These are phyloP conservation scores for Chlorella sp. DNA, from an alignment of 139 green algal species.

Conservation along the genomic window DNA sequence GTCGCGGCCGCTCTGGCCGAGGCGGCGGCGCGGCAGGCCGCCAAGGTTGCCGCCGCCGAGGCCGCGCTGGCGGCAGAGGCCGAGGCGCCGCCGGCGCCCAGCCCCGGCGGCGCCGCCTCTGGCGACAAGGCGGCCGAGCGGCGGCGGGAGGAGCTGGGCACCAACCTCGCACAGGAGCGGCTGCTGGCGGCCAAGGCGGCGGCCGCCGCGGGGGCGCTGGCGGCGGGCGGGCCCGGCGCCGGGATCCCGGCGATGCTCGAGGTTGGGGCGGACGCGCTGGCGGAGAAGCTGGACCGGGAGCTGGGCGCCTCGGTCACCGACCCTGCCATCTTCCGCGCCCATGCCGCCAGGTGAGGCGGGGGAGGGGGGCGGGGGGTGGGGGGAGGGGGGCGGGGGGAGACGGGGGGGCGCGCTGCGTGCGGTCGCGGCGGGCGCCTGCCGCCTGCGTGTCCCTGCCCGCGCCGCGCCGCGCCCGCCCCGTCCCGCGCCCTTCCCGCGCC, in stretches of 20 bases:
- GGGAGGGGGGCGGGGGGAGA: too few species aligned
- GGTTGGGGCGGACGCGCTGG: slow-evolving; percentile 73
- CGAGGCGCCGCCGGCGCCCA: neutral
- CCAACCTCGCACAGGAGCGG: slow-evolving; percentile 29
- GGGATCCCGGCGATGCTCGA: slow-evolving; percentile 46
- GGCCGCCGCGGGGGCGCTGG: slow-evolving; percentile 33
- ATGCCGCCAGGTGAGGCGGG: slow-evolving; percentile 87
- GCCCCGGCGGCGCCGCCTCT: neutral
- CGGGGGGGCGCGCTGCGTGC: too few species aligned
- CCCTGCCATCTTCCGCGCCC: slow-evolving; percentile 76
- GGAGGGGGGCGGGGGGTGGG: too few species aligned
- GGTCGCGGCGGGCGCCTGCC: too few species aligned
- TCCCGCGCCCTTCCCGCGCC: too few species aligned
- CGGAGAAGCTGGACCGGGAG: slow-evolving; percentile 76
- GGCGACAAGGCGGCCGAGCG: slow-evolving; percentile 5
- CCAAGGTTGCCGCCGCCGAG: slow-evolving; percentile 42
- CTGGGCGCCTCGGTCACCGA: slow-evolving; percentile 75
- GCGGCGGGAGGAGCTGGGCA: slow-evolving; percentile 22
- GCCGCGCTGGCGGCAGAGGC: slow-evolving; percentile 7
- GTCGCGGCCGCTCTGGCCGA: slow-evolving; percentile 16
- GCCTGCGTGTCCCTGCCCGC: too few species aligned
- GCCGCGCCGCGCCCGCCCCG: too few species aligned
- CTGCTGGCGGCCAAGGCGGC: slow-evolving; percentile 23
- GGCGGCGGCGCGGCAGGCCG: slow-evolving; percentile 48
- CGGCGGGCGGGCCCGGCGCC: slow-evolving; percentile 18